Conservation (phyloP, 78 protist species). For the Bigelowiella natans region DNA sequence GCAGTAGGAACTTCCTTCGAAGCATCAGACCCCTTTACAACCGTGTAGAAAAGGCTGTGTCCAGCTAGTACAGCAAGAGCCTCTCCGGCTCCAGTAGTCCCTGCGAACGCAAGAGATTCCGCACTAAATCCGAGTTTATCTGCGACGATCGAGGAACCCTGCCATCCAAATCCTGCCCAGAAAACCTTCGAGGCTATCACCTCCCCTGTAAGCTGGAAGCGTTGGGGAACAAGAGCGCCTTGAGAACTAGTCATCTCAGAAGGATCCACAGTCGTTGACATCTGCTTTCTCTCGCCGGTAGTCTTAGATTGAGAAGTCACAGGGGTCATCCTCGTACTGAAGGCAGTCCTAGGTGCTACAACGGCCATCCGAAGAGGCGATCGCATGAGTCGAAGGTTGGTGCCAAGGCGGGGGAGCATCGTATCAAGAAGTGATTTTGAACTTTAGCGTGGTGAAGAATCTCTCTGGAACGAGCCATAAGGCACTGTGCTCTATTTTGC, state of each 20-base stretch:
- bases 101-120: neutral
- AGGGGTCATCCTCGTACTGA: too few species aligned
- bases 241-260: neutral
- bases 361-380: too few species aligned
- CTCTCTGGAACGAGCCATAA: too few species aligned
- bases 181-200: constrained; percentile 11
- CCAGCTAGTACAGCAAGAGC: constrained; percentile 1
- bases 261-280: neutral
- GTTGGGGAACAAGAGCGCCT: neutral
- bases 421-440: too few species aligned
- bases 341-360: too few species aligned
- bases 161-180: constrained; percentile 32
- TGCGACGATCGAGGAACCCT: constrained; percentile 23
- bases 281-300: too few species aligned
- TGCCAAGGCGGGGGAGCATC: too few species aligned
- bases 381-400: too few species aligned
- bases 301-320: too few species aligned
- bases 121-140: neutral
- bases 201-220: neutral
- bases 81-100: constrained; percentile 11
- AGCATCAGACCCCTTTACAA: neutral
- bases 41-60: neutral
- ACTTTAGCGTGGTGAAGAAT: too few species aligned
- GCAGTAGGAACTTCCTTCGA: neutral
- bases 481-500: too few species aligned